Percentiles rank a stretch among this genome's conserved stretches.
These are phyloP conservation scores for Lentinula novae-zelandiae DNA, from an alignment of 1,284 basidiomycete genomes.

Conservation along the genomic window DNA sequence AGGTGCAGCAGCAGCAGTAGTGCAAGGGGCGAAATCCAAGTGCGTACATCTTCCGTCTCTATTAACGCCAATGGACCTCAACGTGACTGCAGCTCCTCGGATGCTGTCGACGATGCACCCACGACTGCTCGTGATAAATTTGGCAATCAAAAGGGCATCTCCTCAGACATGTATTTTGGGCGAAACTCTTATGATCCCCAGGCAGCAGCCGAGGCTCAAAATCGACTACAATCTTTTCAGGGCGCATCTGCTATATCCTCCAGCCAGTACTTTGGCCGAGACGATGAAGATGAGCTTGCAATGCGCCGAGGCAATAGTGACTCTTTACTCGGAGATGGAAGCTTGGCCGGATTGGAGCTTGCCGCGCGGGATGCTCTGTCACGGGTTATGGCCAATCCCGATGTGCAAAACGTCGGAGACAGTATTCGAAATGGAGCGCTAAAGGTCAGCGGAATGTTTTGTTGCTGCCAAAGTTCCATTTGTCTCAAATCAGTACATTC, in stretches of 20 bases:
- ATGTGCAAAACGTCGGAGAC: constrained; percentile 87
- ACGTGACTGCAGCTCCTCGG: constrained; percentile 19
- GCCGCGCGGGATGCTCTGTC: constrained; percentile 80
- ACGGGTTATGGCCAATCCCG: constrained; percentile 82
- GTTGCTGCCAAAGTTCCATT: constrained; percentile 5
- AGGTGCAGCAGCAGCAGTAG: constrained; percentile 45
- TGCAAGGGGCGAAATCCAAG: constrained; percentile 44
- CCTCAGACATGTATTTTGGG: constrained; percentile 97
- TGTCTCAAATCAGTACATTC: not conserved
- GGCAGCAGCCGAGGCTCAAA: constrained; percentile 73
- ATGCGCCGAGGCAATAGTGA: constrained; percentile 36
- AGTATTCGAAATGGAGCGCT: constrained; percentile 80
- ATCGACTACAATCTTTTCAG: constrained; percentile 81
- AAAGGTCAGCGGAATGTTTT: constrained; percentile 55
- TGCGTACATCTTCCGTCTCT: constrained; percentile 26
- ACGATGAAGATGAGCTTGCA: constrained; percentile 72
- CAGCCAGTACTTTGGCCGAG: constrained; percentile 92
- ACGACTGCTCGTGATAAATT: constrained; percentile 90
- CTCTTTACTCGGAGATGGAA: constrained; percentile 62
- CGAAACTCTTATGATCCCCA: constrained; percentile 84
- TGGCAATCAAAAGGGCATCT: constrained; percentile 90
- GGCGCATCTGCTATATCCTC: constrained; percentile 95
- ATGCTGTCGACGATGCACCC: constrained; percentile 58
- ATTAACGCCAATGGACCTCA: not conserved
- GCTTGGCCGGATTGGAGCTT: constrained; percentile 69